Evolutionary conservation across 768 basidiomycete genomes (phyloP).

Genomic region (Paxillus rubicundulus): DNA sequence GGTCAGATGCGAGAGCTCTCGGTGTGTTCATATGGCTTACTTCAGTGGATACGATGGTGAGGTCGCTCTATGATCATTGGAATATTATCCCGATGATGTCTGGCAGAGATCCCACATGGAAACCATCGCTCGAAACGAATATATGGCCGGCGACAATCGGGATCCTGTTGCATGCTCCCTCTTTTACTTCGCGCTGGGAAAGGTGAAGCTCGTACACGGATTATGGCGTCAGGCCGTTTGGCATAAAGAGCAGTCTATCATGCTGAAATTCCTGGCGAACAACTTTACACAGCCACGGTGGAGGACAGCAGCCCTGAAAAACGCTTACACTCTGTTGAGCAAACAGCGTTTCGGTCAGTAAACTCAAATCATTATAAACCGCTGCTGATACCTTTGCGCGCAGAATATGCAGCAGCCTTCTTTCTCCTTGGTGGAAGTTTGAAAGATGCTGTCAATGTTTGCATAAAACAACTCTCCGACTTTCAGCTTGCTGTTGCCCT

Average conservation of each 20-base stretch:
- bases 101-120: constrained; percentile 81
- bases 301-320: constrained; percentile 93
- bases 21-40: constrained; percentile 89
- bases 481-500: constrained; percentile 88
- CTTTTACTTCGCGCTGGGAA: constrained; percentile 93
- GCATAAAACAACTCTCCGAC: constrained; percentile 82
- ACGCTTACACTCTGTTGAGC: constrained; percentile 87
- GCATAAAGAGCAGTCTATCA: constrained; percentile 84
- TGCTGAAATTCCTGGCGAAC: constrained; percentile 91
- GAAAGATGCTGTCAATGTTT: constrained; percentile 90
- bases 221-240: constrained; percentile 95
- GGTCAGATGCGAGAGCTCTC: constrained; percentile 83
- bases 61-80: constrained; percentile 22
- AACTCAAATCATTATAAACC: not conserved
- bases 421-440: constrained; percentile 88
- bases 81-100: not conserved
- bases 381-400: constrained; percentile 3
- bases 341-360: constrained; percentile 88
- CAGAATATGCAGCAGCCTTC: constrained; percentile 98
- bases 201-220: constrained; percentile 87
- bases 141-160: constrained; percentile 80
- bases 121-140: constrained; percentile 86
- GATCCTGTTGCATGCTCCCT: constrained; percentile 90
- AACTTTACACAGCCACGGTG: constrained; percentile 83
- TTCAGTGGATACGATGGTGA: constrained; percentile 74